Conservation (phyloP, 306 rosid genomes). For the Ormosia semicastrata region DNA sequence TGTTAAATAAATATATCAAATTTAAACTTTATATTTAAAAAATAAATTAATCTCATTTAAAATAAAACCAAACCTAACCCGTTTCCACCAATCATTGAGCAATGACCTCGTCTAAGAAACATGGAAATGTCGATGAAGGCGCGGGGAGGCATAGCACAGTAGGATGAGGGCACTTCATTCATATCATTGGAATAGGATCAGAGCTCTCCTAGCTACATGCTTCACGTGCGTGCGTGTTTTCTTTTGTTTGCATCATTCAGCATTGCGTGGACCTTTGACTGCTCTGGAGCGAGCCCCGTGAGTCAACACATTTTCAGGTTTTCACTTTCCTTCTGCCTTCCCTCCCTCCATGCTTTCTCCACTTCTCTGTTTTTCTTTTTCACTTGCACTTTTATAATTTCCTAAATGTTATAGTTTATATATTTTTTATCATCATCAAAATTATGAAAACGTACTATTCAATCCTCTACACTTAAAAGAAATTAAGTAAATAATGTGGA, state of each 20-base stretch:
- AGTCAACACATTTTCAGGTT: constrained; percentile 26
- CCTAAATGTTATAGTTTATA: background rate
- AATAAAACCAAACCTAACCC: too few species aligned
- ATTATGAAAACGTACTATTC: background rate
- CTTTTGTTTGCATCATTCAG: background rate
- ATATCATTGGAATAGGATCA: background rate
- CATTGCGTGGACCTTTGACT: constrained; percentile 27
- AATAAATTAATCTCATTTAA: too few species aligned
- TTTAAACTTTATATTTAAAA: too few species aligned
- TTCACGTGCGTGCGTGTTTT: constrained; percentile 30
- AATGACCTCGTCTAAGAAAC: background rate
- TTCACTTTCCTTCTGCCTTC: constrained; percentile 38
- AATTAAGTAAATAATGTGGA: background rate
- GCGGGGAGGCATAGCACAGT: constrained; percentile 1
- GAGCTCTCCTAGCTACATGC: background rate
- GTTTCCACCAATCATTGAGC: too few species aligned
- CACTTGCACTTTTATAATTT: background rate
- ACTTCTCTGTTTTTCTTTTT: background rate
- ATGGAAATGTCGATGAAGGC: constrained; percentile 29
- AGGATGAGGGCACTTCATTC: background rate
- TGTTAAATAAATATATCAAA: too few species aligned
- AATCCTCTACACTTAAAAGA: background rate
- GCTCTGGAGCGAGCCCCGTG: constrained; percentile 15
- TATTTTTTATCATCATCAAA: background rate
- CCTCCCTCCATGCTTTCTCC: constrained; percentile 27